Evolutionary conservation across 176 grass and related monocot species (phyloP), one percentile per base, ranked within the genome.

Genomic region (Neostapfia colusana): DNA sequence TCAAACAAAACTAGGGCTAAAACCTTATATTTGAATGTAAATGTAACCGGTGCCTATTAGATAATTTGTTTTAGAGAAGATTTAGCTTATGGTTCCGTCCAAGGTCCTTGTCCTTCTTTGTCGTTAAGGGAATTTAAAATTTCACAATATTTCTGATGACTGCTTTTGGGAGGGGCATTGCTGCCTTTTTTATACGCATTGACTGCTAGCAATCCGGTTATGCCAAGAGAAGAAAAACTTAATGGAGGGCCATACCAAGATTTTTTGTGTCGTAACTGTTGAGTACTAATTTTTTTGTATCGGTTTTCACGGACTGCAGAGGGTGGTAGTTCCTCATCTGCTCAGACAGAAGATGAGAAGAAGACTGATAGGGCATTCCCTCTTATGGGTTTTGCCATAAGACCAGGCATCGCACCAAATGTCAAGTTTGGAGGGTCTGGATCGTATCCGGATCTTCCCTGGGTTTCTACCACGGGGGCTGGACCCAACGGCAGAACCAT

Each of bases 361-460:
- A 90, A 79, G 48, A 45, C 28, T 42, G 85, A 79, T 53, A 82
- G 70, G 50, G 82, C 50, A 34, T 66, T 73, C 37, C 58, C 73
- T 76, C 84, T 90, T 27, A 83, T 84, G 48, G 86, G 75, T 75
- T 85, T 82, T 50, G 64, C 80, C 26, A 99, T 99, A 76, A 89
- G 83, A 71, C 89, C 85, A 25, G 95, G 91, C 64, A 77, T 95
- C 1, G 82, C 84, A 37, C 78, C 95, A 49, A 85, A 99, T 48
- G 72, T 99, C 28, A 92, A 90, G 73, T 88, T 99, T 79, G 95
- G 89, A 73, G 95, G 95, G 35, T 99, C 82, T 11, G 91, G 95
- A 55, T 92, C 91, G 1, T 88, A 76, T 65, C 91, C 95, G 1
- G 87, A 92, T 79, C 95, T 99, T 74, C 95, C 95, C 45, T 99